Evolutionary conservation across 2,329 filamentous ascomycete species (phyloP).

Genomic region (Leptographium wingfieldii): DNA sequence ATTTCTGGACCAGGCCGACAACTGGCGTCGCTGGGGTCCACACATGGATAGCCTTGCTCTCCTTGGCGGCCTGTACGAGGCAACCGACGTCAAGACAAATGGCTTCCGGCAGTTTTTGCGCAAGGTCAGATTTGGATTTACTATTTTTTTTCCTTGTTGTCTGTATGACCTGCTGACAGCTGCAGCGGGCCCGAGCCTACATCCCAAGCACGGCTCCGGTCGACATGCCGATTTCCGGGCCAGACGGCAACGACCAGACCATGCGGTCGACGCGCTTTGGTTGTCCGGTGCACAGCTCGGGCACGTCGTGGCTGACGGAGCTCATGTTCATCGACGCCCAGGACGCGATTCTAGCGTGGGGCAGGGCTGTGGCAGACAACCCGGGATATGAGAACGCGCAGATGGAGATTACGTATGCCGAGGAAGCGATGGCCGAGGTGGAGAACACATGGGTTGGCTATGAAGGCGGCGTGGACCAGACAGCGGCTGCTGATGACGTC

Average conservation of each 20-base stretch:
- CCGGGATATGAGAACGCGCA: slow-evolving; percentile 15
- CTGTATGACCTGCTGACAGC: neutral
- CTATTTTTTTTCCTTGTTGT: neutral
- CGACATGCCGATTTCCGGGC: slow-evolving; percentile 39
- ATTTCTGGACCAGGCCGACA: slow-evolving; percentile 44
- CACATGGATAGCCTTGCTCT: slow-evolving; percentile 36
- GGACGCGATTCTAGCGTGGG: slow-evolving; percentile 16
- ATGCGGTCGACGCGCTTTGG: slow-evolving; percentile 34
- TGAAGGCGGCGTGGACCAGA: neutral
- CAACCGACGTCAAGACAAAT: slow-evolving; percentile 26
- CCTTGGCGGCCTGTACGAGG: slow-evolving; percentile 32
- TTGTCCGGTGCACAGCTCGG: slow-evolving; percentile 58
- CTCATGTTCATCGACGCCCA: slow-evolving; percentile 40
- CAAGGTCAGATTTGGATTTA: slow-evolving; percentile 23
- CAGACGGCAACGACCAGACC: slow-evolving; percentile 32
- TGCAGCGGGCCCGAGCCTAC: slow-evolving; percentile 49
- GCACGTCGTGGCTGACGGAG: slow-evolving; percentile 47
- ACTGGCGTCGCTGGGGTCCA: slow-evolving; percentile 31
- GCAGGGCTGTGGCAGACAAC: slow-evolving; percentile 14
- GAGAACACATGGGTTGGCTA: neutral
- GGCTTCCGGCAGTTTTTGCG: slow-evolving; percentile 36
- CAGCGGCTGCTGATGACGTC: neutral
- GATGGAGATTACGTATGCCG: slow-evolving; percentile 11
- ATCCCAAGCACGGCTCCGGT: slow-evolving; percentile 37
- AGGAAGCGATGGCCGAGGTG: slow-evolving; percentile 1